Base-by-base conservation (phyloP, 192 early-diverging fungal genomes). In the Backusella parvicylindrica region DNA sequence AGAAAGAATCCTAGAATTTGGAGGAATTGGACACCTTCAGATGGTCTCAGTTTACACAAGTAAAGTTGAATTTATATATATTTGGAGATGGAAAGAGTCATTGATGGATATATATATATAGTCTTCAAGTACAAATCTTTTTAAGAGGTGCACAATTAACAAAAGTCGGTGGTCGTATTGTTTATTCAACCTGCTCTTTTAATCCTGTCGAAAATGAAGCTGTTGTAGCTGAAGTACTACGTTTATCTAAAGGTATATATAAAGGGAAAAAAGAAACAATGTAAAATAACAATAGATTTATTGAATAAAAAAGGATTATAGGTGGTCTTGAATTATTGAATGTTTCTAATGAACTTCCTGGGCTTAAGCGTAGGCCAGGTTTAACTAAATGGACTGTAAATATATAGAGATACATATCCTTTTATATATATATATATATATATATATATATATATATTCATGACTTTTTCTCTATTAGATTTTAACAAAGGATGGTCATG, bases 161-260 rank as follows among this genome's bases (percentile, higher is more conserved):
- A 67, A 97, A 97, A 86, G 87, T 93, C 50, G 95, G 93, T 47
- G 98, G 96, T 0, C 88, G 95, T 35, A 85, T 99, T 71, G 98
- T 99, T 0, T 99, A 98, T 79, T 97, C 96, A 60, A 99, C 98
- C 1, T 99, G 98, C 86, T 95, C 96, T 32, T 92, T 99, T 80
- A 99, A 99, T 83, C 97, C 98, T 13, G 82, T 98, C 69, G 97
- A 98, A 81, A 97, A 98, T 76, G 96, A 99, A 83, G 95, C 96
- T 9, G 96, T 98, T 65, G 93, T 98, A 0, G 95, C 93, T 26
- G 92, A 92, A 63, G 87, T 93, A 21, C 82, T 98, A 80, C 88
- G 83, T 73, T 70, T 82, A 41, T 75, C 82, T 60, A 84, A 86
- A 40, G 89, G 53, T 60, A 60, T 38, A 37, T 37, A 37, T 37